Percentiles rank a stretch among this genome's conserved stretches.
Conservation (phyloP, 2,329 filamentous ascomycete species). For the Pleomassaria siparia region DNA sequence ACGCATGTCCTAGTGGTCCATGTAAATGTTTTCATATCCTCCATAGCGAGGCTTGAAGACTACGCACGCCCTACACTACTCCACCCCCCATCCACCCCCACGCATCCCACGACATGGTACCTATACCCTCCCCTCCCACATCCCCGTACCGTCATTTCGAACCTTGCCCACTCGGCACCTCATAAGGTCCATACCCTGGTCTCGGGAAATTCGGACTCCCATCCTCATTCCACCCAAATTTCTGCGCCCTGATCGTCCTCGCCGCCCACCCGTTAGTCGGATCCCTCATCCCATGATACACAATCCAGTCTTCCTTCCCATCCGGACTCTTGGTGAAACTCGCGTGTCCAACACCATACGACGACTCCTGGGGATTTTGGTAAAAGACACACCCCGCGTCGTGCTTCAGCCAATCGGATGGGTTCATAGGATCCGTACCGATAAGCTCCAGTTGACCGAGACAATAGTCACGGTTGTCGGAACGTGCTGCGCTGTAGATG, state of each 20-base stretch:
- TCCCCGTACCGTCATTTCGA: neutral
- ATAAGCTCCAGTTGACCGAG: constrained; percentile 54
- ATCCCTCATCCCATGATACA: constrained; percentile 56
- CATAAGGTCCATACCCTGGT: constrained; percentile 53
- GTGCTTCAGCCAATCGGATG: constrained; percentile 52
- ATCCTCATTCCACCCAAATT: constrained; percentile 52
- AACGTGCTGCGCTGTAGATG: constrained; percentile 53
- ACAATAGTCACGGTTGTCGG: constrained; percentile 57
- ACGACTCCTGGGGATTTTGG: constrained; percentile 48
- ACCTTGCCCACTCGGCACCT: constrained; percentile 30
- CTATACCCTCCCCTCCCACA: neutral
- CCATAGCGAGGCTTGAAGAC: too few species aligned
- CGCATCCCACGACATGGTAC: too few species aligned
- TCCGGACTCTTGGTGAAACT: constrained; percentile 54
- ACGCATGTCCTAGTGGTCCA: too few species aligned
- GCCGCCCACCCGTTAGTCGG: constrained; percentile 51
- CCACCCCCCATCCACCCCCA: too few species aligned
- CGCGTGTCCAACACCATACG: constrained; percentile 55
- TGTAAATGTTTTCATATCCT: too few species aligned
- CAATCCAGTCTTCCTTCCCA: constrained; percentile 52
- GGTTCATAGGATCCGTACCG: constrained; percentile 53
- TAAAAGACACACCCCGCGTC: constrained; percentile 52
- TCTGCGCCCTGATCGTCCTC: constrained; percentile 52
- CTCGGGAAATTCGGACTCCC: constrained; percentile 51
- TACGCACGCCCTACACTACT: too few species aligned